Base-by-base conservation (phyloP, 495 filamentous ascomycete species). In the Talaromyces stipitatus region DNA sequence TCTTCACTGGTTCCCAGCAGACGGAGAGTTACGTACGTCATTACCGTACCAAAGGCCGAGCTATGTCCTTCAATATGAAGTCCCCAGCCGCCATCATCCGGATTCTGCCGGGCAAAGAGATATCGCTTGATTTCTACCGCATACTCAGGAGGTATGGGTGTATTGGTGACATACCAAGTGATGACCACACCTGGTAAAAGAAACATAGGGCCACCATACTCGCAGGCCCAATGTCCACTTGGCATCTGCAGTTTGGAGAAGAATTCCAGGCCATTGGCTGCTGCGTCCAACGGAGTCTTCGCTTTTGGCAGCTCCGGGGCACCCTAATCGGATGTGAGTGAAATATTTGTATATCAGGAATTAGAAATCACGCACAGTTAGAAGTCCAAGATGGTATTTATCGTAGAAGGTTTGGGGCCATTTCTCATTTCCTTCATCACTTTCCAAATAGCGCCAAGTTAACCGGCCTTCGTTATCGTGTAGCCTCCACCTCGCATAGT, bases 11-110 rank as follows among this genome's bases (percentile, higher is more conserved):
- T 89, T n/a, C 95, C 95, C n/a, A 97, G 76, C 10, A 98, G 69
- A 23, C 94, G 84, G 57, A 97, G 71, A 2, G 80, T 75, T n/a
- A 86, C 84, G 66, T 98, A 98, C 66, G 96, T 97, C 78, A 96
- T 84, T 4, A 78, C 77, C 0, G 90, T 97, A 20, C 94, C 94
- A 62, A 97, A 92, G 9, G 90, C 92, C 0, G 89, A 88, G 66
- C 88, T 95, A 60, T 96, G 87, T n/a, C 83, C 94, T 68, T 97
- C 94, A 55, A 95, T 95, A 64, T 98, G 95, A 24, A 98, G 74
- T 2, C 94, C 95, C 94, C 94, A 98, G 18, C 94, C 94, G 24
- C 94, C 94, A 75, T 98, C 91, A 28, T 88, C 83, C 0, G 88
- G 85, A 64, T 96, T 75, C 60, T 92, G 90, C 32, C 91, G 85